Percentiles rank a stretch among this genome's conserved stretches.
These are phyloP conservation scores for Hanseniaspora thailandica DNA, from an alignment of 805 yeast genomes.

Conservation along the genomic window DNA sequence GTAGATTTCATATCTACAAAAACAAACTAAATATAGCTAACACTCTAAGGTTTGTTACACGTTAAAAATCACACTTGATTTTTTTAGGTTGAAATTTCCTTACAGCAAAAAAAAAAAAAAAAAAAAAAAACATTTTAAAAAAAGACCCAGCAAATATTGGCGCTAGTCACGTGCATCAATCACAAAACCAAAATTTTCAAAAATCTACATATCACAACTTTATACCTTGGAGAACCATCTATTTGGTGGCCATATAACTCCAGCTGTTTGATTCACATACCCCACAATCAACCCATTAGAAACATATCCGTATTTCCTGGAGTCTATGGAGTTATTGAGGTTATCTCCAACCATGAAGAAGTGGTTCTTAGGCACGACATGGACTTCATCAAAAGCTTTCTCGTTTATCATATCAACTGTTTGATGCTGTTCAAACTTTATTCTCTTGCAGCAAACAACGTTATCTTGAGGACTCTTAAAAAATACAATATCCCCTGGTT, in stretches of 20 bases:
- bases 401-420: not conserved
- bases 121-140: not conserved
- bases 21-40: too few species aligned
- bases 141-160: not conserved
- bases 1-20: too few species aligned
- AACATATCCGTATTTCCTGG: slow-evolving; percentile 13
- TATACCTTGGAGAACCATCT: slow-evolving; percentile 1
- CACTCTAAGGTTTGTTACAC: not conserved
- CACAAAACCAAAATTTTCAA: too few species aligned
- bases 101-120: not conserved
- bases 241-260: slow-evolving; percentile 12
- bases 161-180: not conserved
- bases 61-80: too few species aligned
- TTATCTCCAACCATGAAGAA: slow-evolving; percentile 11
- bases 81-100: not conserved
- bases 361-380: slow-evolving; percentile 10
- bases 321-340: slow-evolving; percentile 13
- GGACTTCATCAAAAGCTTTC: not conserved
- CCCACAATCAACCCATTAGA: slow-evolving; percentile 8
- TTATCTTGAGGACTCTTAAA: slow-evolving; percentile 12
- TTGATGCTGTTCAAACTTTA: not conserved
- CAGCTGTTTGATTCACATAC: not conserved
- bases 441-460: slow-evolving; percentile 7
- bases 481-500: slow-evolving; percentile 1
- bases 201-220: too few species aligned